Evolutionary conservation across 192 early-diverging fungal species (phyloP).

Genomic region (Phycomyces blakesleeanus): DNA sequence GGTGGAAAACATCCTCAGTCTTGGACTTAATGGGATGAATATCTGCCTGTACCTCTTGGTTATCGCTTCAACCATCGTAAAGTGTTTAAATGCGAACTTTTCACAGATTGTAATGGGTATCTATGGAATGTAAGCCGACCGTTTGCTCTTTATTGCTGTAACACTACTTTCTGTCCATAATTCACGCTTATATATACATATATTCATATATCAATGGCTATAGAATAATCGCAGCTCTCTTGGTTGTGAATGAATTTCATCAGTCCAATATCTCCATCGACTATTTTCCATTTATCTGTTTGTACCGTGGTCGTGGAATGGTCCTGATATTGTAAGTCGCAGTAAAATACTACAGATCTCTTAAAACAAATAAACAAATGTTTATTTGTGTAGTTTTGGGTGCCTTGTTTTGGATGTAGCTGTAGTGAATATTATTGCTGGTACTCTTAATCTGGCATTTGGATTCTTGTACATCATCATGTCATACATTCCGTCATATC

Average conservation of each 20-base stretch:
- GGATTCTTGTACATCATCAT: slow-evolving; percentile 53
- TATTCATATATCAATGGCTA: too few species aligned
- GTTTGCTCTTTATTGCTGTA: too few species aligned
- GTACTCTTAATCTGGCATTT: slow-evolving; percentile 41
- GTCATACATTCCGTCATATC: slow-evolving; percentile 31
- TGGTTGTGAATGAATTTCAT: slow-evolving; percentile 49
- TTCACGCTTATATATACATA: neutral
- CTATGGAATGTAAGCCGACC: slow-evolving; percentile 24
- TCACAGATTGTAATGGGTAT: slow-evolving; percentile 25
- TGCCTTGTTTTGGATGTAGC: slow-evolving; percentile 47
- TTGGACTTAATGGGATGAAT: slow-evolving; percentile 22
- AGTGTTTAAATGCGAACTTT: slow-evolving; percentile 22
- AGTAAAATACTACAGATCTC: neutral
- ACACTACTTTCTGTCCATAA: too few species aligned
- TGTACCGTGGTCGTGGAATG: slow-evolving; percentile 54
- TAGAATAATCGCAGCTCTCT: slow-evolving; percentile 24
- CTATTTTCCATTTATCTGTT: slow-evolving; percentile 51
- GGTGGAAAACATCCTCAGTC: slow-evolving; percentile 19
- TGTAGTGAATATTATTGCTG: slow-evolving; percentile 45
- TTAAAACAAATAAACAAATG: too few species aligned
- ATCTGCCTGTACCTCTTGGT: slow-evolving; percentile 24
- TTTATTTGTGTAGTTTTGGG: slow-evolving; percentile 44
- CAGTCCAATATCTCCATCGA: slow-evolving; percentile 38
- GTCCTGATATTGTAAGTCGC: slow-evolving; percentile 48
- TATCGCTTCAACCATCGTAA: slow-evolving; percentile 20